Percentiles rank a stretch among this genome's conserved stretches.
phyloP scores from a whole-genome alignment of 2,329 filamentous ascomycete genomes.

The Neocatenulostroma microsporum region DNA sequence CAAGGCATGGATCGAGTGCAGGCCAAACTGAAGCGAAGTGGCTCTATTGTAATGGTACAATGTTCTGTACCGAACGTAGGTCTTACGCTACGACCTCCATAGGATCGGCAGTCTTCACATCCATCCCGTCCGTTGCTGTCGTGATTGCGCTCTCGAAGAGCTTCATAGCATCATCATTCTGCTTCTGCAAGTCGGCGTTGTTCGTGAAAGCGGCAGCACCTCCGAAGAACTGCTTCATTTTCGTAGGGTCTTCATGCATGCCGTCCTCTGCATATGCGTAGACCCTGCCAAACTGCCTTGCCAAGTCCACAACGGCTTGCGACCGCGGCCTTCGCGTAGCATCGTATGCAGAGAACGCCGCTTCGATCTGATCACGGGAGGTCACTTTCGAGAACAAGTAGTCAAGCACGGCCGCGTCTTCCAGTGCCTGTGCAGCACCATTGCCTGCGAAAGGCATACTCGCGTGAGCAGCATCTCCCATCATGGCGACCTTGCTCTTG shows the following conservation, averaged over 20 bases:
- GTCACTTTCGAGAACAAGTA: constrained; percentile 22
- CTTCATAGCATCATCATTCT: constrained; percentile 25
- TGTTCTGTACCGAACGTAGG: too few species aligned
- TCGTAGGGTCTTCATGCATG: constrained; percentile 22
- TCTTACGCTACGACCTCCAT: constrained; percentile 7
- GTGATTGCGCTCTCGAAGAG: constrained; percentile 14
- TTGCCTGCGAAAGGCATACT: constrained; percentile 32
- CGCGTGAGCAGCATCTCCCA: constrained; percentile 36
- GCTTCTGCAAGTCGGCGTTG: constrained; percentile 23
- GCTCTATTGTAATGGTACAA: too few species aligned
- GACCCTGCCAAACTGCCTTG: constrained; percentile 24
- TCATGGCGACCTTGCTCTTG: constrained; percentile 24
- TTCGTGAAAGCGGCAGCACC: constrained; percentile 26
- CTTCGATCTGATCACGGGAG: constrained; percentile 13
- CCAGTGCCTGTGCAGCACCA: constrained; percentile 33
- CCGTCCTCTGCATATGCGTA: constrained; percentile 24
- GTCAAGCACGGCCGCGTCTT: constrained; percentile 31
- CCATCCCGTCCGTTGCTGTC: not conserved
- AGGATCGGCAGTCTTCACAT: constrained; percentile 3
- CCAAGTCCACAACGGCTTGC: constrained; percentile 26
- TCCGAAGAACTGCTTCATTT: constrained; percentile 26
- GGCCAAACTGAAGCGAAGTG: too few species aligned
- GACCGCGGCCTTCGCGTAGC: constrained; percentile 21
- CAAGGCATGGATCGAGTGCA: too few species aligned
- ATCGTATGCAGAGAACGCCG: constrained; percentile 24